Evolutionary conservation across 108 stramenopile genomes (phyloP), one percentile per base, ranked within the genome.

Genomic region (Nitzschia inconspicua): DNA sequence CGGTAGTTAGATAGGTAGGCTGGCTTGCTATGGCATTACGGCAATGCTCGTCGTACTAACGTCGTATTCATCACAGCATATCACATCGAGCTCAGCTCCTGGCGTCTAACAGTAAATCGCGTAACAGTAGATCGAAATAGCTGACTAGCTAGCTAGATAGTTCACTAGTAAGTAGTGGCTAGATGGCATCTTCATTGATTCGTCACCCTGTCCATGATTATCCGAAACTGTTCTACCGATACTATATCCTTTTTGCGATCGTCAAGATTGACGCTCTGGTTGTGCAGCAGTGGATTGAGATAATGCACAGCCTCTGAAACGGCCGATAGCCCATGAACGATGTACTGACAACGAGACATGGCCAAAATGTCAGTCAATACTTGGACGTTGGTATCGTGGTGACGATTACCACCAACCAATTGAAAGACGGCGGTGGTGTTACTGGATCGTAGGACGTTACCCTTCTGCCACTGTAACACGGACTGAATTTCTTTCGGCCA

Each of bases 361-460:
- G 65, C 65, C 23, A 58, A 27, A 18, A 72, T 47, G 44, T 77
- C 71, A 14, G 51, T 34, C 35, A 77, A 47, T 3, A 62, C 76
- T 43, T 77, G 71, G 0, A 32, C 22, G 52, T 77, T 77, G 25
- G 70, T 72, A 4, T 40, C 57, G 35, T 66, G 63, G 50, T 72
- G 76, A 4, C 29, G 30, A 25, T 32, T 31, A 8, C 24, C 39
- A 20, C 47, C 40, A 26, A 51, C 18, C 51, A 53, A 42, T 14
- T 47, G 46, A 56, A 70, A 70, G 4, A 53, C 53, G 8, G 69
- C 60, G 5, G 60, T 70, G 4, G 22, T 13, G 44, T 70, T 44
- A 10, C 20, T 11, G 14, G 25, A 32, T 1, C 23, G 46, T 3
- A 18, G 35, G 23, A 20, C 22, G 11, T 35, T 46, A 16, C 14